Percentiles rank a stretch among this genome's conserved stretches.
phyloP scores from a whole-genome alignment of 257 asterid genomes.

The Salvia hispanica region DNA sequence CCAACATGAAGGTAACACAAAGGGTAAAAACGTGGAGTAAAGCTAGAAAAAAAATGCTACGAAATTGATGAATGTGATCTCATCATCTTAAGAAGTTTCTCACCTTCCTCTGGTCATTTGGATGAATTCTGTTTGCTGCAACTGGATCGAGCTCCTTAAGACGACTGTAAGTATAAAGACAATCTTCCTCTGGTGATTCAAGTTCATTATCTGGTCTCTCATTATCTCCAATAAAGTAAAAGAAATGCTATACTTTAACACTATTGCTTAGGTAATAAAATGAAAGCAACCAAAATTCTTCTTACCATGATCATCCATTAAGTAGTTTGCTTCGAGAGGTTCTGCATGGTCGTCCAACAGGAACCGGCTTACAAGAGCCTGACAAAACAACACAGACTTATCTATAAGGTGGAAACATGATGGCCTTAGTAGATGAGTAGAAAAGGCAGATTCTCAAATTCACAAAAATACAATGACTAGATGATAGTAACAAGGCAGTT shows the following conservation, averaged over 20 bases:
- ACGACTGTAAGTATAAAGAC: slow-evolving; percentile 44
- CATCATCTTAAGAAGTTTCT: not conserved
- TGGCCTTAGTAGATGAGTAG: not conserved
- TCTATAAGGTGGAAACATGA: slow-evolving; percentile 17
- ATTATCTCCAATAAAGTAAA: slow-evolving; percentile 48
- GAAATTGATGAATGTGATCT: not conserved
- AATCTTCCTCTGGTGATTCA: slow-evolving; percentile 34
- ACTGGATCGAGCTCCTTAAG: slow-evolving; percentile 79
- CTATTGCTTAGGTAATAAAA: slow-evolving; percentile 3
- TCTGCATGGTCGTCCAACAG: slow-evolving; percentile 68
- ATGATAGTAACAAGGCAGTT: slow-evolving; percentile 11
- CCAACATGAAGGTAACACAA: not conserved
- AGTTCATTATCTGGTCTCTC: slow-evolving; percentile 45
- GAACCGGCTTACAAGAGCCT: slow-evolving; percentile 94
- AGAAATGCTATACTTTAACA: slow-evolving; percentile 16
- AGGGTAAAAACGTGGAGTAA: not conserved
- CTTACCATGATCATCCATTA: slow-evolving; percentile 54
- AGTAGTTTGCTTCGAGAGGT: slow-evolving; percentile 51
- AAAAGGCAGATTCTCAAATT: not conserved
- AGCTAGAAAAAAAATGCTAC: not conserved
- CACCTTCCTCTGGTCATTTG: slow-evolving; percentile 94
- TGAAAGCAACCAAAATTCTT: slow-evolving; percentile 4
- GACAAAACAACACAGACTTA: slow-evolving; percentile 18
- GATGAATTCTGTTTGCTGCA: slow-evolving; percentile 88
- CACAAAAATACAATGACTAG: not conserved